Evolutionary conservation across 2,329 filamentous ascomycete genomes (phyloP).

Genomic region (Colletotrichum cuscutae): DNA sequence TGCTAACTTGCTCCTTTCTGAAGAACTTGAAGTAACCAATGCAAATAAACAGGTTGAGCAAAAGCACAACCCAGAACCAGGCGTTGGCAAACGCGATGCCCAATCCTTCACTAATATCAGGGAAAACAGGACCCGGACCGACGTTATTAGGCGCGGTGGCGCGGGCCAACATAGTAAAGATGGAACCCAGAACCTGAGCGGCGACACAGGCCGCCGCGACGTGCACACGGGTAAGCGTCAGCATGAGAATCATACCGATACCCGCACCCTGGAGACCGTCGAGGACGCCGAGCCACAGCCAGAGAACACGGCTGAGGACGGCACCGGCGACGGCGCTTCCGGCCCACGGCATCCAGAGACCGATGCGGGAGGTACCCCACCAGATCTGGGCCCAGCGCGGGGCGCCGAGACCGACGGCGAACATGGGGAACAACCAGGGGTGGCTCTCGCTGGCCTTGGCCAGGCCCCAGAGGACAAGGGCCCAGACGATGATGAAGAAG

Average conservation of each 20-base stretch:
- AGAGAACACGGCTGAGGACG: slow-evolving; percentile 59
- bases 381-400: slow-evolving; percentile 76
- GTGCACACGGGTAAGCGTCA: slow-evolving; percentile 73
- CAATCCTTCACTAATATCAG: slow-evolving; percentile 64
- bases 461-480: slow-evolving; percentile 60
- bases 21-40: slow-evolving; percentile 67
- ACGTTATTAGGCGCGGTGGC: slow-evolving; percentile 69
- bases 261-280: slow-evolving; percentile 74
- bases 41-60: slow-evolving; percentile 67
- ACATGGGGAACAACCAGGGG: slow-evolving; percentile 74
- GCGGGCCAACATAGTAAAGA: slow-evolving; percentile 70
- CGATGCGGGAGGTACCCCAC: slow-evolving; percentile 71
- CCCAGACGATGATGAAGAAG: slow-evolving; percentile 68
- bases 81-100: slow-evolving; percentile 56
- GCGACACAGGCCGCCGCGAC: slow-evolving; percentile 70
- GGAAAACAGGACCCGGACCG: slow-evolving; percentile 71
- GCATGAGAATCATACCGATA: slow-evolving; percentile 74
- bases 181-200: slow-evolving; percentile 70
- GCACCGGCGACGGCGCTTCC: slow-evolving; percentile 65
- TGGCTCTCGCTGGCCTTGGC: slow-evolving; percentile 67
- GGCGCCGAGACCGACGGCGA: slow-evolving; percentile 73
- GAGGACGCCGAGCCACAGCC: slow-evolving; percentile 75
- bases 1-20: slow-evolving; percentile 66
- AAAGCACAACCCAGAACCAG: slow-evolving; percentile 71
- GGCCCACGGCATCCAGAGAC: slow-evolving; percentile 71